Evolutionary conservation across 2,329 filamentous ascomycete species (phyloP).

Genomic region (Pseudopithomyces chartarum): DNA sequence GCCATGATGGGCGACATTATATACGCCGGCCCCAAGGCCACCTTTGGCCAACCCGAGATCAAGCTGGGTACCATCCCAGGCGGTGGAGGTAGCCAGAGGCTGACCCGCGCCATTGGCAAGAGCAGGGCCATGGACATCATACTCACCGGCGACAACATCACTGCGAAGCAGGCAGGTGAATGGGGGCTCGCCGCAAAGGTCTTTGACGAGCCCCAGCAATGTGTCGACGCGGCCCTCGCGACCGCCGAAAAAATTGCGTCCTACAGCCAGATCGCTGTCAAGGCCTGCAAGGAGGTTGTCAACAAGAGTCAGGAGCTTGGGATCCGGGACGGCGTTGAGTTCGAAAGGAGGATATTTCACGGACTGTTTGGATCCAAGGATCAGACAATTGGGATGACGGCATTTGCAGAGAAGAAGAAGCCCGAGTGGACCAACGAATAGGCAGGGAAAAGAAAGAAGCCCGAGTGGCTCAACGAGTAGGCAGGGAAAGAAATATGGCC

Average conservation of each 20-base stretch:
- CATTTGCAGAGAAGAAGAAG: slow-evolving; percentile 75
- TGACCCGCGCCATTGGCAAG: slow-evolving; percentile 69
- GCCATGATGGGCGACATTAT: slow-evolving; percentile 97
- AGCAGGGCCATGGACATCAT: slow-evolving; percentile 53
- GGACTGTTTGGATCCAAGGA: slow-evolving; percentile 90
- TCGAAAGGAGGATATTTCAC: slow-evolving; percentile 92
- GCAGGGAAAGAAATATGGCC: background rate
- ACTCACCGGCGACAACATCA: slow-evolving; percentile 68
- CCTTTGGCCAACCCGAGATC: slow-evolving; percentile 96
- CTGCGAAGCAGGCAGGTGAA: slow-evolving; percentile 79
- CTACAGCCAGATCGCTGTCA: slow-evolving; percentile 83
- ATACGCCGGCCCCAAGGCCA: slow-evolving; percentile 84
- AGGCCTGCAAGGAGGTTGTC: slow-evolving; percentile 95
- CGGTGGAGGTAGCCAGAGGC: slow-evolving; percentile 85
- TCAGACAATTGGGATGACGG: slow-evolving; percentile 95
- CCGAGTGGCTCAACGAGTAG: slow-evolving; percentile 5
- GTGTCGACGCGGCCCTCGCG: slow-evolving; percentile 79
- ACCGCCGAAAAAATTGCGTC: slow-evolving; percentile 89
- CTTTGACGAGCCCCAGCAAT: slow-evolving; percentile 78
- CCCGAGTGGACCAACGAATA: slow-evolving; percentile 5
- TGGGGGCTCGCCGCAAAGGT: slow-evolving; percentile 89
- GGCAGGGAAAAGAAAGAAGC: slow-evolving; percentile 60
- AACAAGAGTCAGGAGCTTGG: slow-evolving; percentile 96
- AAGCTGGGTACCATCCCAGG: slow-evolving; percentile 93
- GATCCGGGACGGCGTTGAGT: slow-evolving; percentile 90